phyloP scores from a whole-genome alignment of 805 yeast species.

The Candida coquimbonensis region DNA sequence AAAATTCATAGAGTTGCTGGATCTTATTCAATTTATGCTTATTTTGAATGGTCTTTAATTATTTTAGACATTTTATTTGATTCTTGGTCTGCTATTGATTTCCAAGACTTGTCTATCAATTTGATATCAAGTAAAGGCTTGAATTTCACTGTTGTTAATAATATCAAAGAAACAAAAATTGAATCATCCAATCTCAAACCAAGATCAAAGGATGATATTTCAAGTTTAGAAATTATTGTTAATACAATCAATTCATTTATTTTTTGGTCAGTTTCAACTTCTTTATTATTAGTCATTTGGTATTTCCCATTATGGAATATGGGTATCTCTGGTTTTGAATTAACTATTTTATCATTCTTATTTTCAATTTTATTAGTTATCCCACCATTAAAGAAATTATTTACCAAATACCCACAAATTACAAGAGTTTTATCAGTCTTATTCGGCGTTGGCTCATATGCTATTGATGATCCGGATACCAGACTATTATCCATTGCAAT shows the following conservation, averaged over 20 bases:
- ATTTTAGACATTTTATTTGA: slow-evolving; percentile 81
- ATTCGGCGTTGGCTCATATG: slow-evolving; percentile 71
- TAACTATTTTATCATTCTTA: slow-evolving; percentile 47
- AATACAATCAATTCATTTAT: slow-evolving; percentile 60
- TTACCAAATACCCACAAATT: slow-evolving; percentile 41
- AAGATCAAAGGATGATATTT: slow-evolving; percentile 18
- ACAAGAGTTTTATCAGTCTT: slow-evolving; percentile 48
- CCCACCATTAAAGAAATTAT: slow-evolving; percentile 34
- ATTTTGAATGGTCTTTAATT: slow-evolving; percentile 89
- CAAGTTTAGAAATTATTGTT: slow-evolving; percentile 31
- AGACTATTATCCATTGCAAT: slow-evolving; percentile 60
- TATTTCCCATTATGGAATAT: slow-evolving; percentile 96
- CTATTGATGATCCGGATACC: slow-evolving; percentile 57
- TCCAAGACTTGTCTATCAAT: slow-evolving; percentile 48
- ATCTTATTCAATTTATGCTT: slow-evolving; percentile 93
- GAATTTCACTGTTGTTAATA: slow-evolving; percentile 15
- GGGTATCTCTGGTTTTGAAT: slow-evolving; percentile 96
- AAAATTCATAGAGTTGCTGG: slow-evolving; percentile 83
- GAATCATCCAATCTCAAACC: slow-evolving; percentile 10
- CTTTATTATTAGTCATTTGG: slow-evolving; percentile 86
- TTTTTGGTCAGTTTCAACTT: slow-evolving; percentile 80
- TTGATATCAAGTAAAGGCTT: slow-evolving; percentile 14
- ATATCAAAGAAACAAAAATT: neutral
- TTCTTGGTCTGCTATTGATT: slow-evolving; percentile 68
- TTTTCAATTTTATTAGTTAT: slow-evolving; percentile 52